Evolutionary conservation across 192 early-diverging fungal genomes (phyloP).

Genomic region (Allomyces javanicus): DNA sequence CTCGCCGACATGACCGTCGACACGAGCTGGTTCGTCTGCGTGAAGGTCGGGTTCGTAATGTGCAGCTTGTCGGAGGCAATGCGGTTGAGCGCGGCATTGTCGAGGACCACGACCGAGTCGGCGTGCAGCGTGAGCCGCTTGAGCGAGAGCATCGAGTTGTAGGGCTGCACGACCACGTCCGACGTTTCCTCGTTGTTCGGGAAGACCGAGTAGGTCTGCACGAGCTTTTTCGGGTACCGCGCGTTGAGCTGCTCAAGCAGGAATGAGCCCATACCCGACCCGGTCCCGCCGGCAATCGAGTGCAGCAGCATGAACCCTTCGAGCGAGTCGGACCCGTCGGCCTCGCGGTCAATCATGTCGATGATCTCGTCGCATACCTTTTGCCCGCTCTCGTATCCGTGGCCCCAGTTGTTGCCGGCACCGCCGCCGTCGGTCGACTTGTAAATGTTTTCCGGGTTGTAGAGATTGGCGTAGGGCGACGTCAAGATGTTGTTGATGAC

Average conservation of each 20-base stretch:
- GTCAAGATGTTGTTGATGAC: conserved; percentile 80
- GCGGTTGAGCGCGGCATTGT: conserved; percentile 81
- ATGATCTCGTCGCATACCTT: conserved; percentile 74
- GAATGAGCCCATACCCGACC: conserved; percentile 88
- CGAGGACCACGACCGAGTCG: conserved; percentile 89
- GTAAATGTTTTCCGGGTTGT: conserved; percentile 94
- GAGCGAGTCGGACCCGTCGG: conserved; percentile 79
- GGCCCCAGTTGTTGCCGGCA: conserved; percentile 94
- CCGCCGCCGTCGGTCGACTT: conserved; percentile 83
- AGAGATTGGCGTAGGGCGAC: conserved; percentile 75
- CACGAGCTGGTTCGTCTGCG: conserved; percentile 93
- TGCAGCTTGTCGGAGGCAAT: conserved; percentile 86
- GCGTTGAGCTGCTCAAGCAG: conserved; percentile 81
- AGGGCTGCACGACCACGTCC: conserved; percentile 94
- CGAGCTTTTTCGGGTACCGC: conserved; percentile 88
- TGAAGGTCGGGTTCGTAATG: conserved; percentile 81
- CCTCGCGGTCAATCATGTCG: conserved; percentile 93
- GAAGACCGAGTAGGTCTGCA: conserved; percentile 96
- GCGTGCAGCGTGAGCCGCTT: conserved; percentile 80
- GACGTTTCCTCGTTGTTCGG: conserved; percentile 75
- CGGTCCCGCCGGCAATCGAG: conserved; percentile 95
- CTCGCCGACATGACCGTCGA: conserved; percentile 95
- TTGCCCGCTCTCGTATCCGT: conserved; percentile 74
- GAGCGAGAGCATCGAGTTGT: conserved; percentile 83
- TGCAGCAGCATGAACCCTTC: conserved; percentile 94